phyloP scores from a whole-genome alignment of 1,284 basidiomycete genomes.

The Chalciporus sp. region DNA sequence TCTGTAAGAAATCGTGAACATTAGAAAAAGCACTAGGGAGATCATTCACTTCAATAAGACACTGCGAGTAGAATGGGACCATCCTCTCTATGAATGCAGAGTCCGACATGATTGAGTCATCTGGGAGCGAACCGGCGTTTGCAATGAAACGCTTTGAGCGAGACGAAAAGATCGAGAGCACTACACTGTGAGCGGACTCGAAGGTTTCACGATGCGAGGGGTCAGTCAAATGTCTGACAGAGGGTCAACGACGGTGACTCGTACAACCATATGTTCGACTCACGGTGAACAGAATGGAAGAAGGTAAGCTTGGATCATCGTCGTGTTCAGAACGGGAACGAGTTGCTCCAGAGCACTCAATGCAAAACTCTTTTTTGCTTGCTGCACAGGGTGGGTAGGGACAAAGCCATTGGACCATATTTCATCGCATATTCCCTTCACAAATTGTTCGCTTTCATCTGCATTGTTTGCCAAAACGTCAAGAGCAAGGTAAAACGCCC shows the following conservation, averaged over 20 bases:
- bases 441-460: slow-evolving; percentile 44
- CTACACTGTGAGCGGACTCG: slow-evolving; percentile 75
- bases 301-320: slow-evolving; percentile 51
- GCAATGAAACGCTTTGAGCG: slow-evolving; percentile 44
- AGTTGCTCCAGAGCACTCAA: slow-evolving; percentile 73
- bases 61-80: slow-evolving; percentile 67
- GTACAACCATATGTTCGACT: slow-evolving; percentile 28
- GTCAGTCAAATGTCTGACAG: slow-evolving; percentile 54
- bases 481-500: slow-evolving; percentile 69
- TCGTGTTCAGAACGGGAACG: slow-evolving; percentile 53
- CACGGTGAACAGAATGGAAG: slow-evolving; percentile 64
- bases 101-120: slow-evolving; percentile 18
- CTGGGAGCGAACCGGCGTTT: slow-evolving; percentile 3
- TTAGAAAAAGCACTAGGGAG: not conserved
- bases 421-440: slow-evolving; percentile 42
- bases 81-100: slow-evolving; percentile 51
- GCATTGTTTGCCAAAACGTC: slow-evolving; percentile 61
- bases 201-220: slow-evolving; percentile 65
- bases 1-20: slow-evolving; percentile 43
- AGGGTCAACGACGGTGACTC: not conserved
- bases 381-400: slow-evolving; percentile 28
- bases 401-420: slow-evolving; percentile 21
- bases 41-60: slow-evolving; percentile 59
- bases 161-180: slow-evolving; percentile 67
- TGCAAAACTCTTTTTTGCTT: slow-evolving; percentile 61